phyloP scores from a whole-genome alignment of 2,329 filamentous ascomycete genomes.

The Penicillium hordei region DNA sequence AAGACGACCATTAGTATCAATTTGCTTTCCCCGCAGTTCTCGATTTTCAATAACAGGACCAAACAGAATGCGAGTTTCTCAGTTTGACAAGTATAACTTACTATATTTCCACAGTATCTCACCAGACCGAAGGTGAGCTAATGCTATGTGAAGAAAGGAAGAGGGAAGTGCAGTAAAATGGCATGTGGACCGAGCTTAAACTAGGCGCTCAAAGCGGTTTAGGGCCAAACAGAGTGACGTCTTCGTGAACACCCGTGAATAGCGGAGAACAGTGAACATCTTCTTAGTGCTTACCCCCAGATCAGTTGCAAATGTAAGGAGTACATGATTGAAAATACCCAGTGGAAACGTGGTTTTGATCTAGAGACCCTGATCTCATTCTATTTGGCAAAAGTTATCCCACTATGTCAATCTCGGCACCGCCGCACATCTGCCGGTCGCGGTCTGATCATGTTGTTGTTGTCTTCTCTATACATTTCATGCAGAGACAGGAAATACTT shows the following conservation, averaged over 20 bases:
- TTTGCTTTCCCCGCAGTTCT: not conserved
- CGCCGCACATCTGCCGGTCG: not conserved
- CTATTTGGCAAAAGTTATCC: not conserved
- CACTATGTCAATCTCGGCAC: not conserved
- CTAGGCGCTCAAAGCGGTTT: constrained; percentile 20
- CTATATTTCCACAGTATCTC: not conserved
- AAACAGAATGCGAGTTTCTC: not conserved
- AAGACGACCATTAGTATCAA: constrained; percentile 16
- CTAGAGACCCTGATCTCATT: not conserved
- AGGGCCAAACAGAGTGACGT: constrained; percentile 32
- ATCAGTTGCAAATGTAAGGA: not conserved
- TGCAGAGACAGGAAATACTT: not conserved
- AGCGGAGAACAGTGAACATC: not conserved
- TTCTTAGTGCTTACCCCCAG: not conserved
- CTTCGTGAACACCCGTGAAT: constrained; percentile 15
- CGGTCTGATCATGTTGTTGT: not conserved
- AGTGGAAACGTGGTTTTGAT: not conserved
- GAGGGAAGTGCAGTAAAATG: constrained; percentile 15
- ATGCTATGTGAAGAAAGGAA: constrained; percentile 11
- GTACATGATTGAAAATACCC: not conserved
- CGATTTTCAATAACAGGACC: not conserved
- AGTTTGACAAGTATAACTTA: not conserved
- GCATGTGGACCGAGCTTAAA: constrained; percentile 29
- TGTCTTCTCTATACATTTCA: not conserved
- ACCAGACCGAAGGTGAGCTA: not conserved